Conservation (phyloP, 768 basidiomycete species). For the Lactifluus piperatus region DNA sequence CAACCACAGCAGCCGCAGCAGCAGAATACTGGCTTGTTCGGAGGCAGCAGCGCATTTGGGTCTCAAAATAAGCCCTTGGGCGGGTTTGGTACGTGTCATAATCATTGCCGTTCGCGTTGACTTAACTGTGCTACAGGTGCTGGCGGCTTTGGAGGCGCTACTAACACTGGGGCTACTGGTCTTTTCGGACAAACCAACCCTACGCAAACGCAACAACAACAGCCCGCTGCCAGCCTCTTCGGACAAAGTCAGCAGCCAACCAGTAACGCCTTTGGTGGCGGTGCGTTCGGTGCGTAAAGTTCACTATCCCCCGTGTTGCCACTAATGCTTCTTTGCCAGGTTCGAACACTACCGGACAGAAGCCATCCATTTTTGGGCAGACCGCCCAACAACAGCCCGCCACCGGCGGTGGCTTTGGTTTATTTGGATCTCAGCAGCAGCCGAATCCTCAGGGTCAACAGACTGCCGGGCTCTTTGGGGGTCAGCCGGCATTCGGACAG, state of each 20-base stretch:
- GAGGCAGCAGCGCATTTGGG: constrained; percentile 26
- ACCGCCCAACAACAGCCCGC: constrained; percentile 14
- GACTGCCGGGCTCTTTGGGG: constrained; percentile 21
- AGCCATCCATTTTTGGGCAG: constrained; percentile 22
- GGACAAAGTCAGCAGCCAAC: constrained; percentile 22
- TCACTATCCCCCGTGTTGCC: neutral
- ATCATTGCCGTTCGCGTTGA: neutral
- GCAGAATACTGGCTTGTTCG: constrained; percentile 24
- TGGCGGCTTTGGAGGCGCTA: constrained; percentile 12
- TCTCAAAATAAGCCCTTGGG: constrained; percentile 28
- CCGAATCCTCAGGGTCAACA: constrained; percentile 30
- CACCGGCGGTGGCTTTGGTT: constrained; percentile 15
- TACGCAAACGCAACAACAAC: constrained; percentile 28
- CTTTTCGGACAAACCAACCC: constrained; percentile 24
- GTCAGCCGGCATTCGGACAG: constrained; percentile 17
- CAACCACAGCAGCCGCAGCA: constrained; percentile 19
- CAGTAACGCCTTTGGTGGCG: constrained; percentile 20
- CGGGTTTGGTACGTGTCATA: constrained; percentile 10
- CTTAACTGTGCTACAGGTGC: constrained; percentile 10
- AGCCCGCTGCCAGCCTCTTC: constrained; percentile 25
- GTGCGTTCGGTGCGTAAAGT: constrained; percentile 24
- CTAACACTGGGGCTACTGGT: constrained; percentile 17
- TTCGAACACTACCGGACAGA: constrained; percentile 19
- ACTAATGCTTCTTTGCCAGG: neutral
- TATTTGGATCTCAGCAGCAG: constrained; percentile 30